These are phyloP conservation scores for Beta vulgaris DNA, from an alignment of 148 eudicot genomes.

Conservation along the genomic window DNA sequence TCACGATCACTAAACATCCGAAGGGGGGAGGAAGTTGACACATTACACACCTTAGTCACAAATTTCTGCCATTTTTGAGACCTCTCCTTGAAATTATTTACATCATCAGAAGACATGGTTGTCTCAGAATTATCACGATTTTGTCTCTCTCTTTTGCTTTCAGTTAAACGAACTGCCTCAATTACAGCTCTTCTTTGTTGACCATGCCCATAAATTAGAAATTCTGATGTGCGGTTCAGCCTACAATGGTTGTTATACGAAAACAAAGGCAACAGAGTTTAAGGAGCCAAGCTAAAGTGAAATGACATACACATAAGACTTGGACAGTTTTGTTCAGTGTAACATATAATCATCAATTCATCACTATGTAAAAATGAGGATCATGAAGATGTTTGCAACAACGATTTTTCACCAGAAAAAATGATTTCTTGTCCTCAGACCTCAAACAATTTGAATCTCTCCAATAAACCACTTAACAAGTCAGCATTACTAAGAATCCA, in stretches of 20 bases:
- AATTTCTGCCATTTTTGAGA: constrained; percentile 91
- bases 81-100: constrained; percentile 63
- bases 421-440: not conserved
- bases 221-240: constrained; percentile 80
- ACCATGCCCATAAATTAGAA: constrained; percentile 87
- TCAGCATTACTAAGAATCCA: not conserved
- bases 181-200: constrained; percentile 90
- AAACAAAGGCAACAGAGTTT: not conserved
- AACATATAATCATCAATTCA: not conserved
- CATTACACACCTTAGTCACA: constrained; percentile 66
- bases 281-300: not conserved
- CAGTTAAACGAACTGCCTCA: constrained; percentile 80
- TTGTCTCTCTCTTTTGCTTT: constrained; percentile 38
- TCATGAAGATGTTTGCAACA: not conserved
- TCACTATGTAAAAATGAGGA: not conserved
- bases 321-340: not conserved
- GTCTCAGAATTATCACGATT: constrained; percentile 32
- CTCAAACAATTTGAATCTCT: constrained; percentile 1
- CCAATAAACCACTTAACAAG: constrained; percentile 13
- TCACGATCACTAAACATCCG: not conserved
- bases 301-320: too few species aligned
- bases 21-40: not conserved
- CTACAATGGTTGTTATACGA: constrained; percentile 32
- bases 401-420: not conserved
- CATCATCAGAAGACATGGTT: constrained; percentile 37